phyloP scores from a whole-genome alignment of 129 eudicot species.

The Chrysanthemum seticuspe region DNA sequence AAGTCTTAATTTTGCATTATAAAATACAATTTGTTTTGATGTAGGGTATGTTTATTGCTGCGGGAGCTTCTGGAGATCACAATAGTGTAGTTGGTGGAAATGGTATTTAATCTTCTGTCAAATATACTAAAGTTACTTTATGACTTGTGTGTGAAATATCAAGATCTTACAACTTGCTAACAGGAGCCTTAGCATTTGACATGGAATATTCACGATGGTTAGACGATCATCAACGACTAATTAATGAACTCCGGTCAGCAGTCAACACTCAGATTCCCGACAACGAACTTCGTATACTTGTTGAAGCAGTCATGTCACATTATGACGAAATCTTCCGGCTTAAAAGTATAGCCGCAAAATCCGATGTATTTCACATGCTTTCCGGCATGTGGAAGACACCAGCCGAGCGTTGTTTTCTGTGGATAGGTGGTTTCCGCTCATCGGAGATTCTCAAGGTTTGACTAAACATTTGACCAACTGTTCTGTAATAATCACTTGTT shows the following conservation, averaged over 20 bases:
- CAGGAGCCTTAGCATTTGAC: slow-evolving; percentile 91
- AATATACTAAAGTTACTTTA: background rate
- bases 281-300: slow-evolving; percentile 66
- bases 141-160: background rate
- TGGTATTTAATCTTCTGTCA: slow-evolving; percentile 32
- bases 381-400: slow-evolving; percentile 99
- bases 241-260: slow-evolving; percentile 76
- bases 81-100: slow-evolving; percentile 40
- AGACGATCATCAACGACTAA: slow-evolving; percentile 82
- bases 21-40: background rate
- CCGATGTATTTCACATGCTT: slow-evolving; percentile 91
- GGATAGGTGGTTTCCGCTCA: slow-evolving; percentile 98
- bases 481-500: background rate
- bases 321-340: slow-evolving; percentile 78
- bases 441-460: slow-evolving; percentile 95
- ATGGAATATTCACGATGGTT: slow-evolving; percentile 85
- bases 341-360: slow-evolving; percentile 66
- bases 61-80: slow-evolving; percentile 56
- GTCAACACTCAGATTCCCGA: slow-evolving; percentile 61
- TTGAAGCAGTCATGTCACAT: slow-evolving; percentile 84
- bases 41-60: slow-evolving; percentile 53
- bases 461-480: slow-evolving; percentile 3
- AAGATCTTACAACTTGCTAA: background rate
- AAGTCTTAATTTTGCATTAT: background rate
- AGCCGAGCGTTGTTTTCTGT: slow-evolving; percentile 96